Base-by-base conservation (phyloP, 1,139 yeast species). In the Suhomyces bokatorum region DNA sequence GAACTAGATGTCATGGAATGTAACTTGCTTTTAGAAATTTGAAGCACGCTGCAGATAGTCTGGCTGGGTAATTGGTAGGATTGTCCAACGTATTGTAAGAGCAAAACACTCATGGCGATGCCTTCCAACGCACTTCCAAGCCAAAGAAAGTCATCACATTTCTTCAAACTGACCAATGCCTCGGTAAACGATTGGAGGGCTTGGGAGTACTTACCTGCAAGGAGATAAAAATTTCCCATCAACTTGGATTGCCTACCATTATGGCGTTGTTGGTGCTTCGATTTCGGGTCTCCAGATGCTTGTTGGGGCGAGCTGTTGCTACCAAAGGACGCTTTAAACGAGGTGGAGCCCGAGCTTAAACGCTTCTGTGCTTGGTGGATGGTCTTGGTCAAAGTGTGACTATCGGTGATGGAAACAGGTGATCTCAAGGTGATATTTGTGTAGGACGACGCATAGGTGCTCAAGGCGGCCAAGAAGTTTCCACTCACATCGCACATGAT, bases 91-190 rank as follows among this genome's bases (percentile, higher is more conserved):
- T 75, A 82, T 12, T 84, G 75, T 36, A 88, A 68, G 42, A 90
- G 63, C 8, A 86, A 65, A 34, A 86, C 63, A 51, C 88, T 78
- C 1, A 87, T 80, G 0, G 86, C 86, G 10, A 90, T 68, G 0
- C 95, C 90, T 56, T 90, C 97, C 16, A 91, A 61, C 0, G 97
- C 83, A 35, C 93, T 85, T 0, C 85, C 98, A 24, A 88, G 73
- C 99, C 99, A 93, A 16, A 93, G 68, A 56, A 79, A 78, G 62
- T 93, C 99, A 41, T 83, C 83, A 1, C 84, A 73, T 29, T 80
- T 73, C 48, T 80, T 80, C 44, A 90, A 66, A 31, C 77, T 69
- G 2, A 71, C 58, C 2, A 87, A 75, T 0, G 97, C 83, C 34
- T 90, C 97, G 11, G 83, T 76, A 53, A 90, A 86, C 47, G 82